Base-by-base conservation (phyloP, 768 basidiomycete genomes). In the Lactifluus piperatus region DNA sequence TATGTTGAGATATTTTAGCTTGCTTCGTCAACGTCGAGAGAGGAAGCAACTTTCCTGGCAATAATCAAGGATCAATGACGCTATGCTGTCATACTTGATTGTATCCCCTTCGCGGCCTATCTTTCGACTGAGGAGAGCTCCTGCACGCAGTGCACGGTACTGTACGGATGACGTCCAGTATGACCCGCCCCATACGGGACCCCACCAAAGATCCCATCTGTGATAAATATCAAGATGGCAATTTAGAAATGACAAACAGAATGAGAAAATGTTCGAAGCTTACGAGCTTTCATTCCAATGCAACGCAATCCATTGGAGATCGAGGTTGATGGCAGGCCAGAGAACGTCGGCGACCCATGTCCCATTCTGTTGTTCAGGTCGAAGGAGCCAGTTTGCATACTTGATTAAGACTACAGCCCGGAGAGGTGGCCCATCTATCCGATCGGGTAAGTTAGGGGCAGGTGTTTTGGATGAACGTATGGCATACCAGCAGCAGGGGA, bases 131-230 rank as follows among this genome's bases (percentile, higher is more conserved):
- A 61, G 41, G 22, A 54, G 54, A 27, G 49, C 48, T 27, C 60
- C 60, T 10, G 48, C 18, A 0, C n/a, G 49, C 18, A 61, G 44
- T n/a, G 55, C 55, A 14, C 60, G 60, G 24, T 56, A 45, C 45
- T 61, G 60, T n/a, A 61, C 1, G 41, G 60, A 56, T n/a, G 60
- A 14, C 8, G 55, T 57, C 60, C 55, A 61, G 44, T 57, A 61
- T 14, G 54, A 61, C 5, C 55, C 59, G 7, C 43, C 59, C 59
- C 59, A 60, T 16, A 60, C 59, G 26, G 59, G 59, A 4, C 27
- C 8, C 59, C 54, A 60, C 59, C 59, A 60, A 3, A 56, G 48
- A 27, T 57, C 55, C 49, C 55, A 56, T 10, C 55, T 56, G 14
- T 24, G 43, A 24, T 45, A 29, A 16, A 30, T 6, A 45, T 32